Evolutionary conservation across 768 basidiomycete species (phyloP), one percentile per base, ranked within the genome.

Genomic region (Pisolithus sp.): DNA sequence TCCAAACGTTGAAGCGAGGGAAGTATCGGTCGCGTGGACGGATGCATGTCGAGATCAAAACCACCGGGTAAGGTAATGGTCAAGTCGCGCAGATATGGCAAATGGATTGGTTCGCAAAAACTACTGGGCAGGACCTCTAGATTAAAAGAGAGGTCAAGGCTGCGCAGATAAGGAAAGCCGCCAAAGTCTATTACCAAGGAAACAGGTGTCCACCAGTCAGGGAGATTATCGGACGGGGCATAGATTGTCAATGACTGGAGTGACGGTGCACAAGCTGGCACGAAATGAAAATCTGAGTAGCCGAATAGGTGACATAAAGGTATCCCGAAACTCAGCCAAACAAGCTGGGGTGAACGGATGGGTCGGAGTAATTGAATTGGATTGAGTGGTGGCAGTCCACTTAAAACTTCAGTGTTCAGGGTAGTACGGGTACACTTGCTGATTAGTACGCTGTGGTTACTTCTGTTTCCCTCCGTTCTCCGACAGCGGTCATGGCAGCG

Each of bases 11-110:
- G 61, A 26, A 68, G 47, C 40, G 46, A 42, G 6, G 62, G 58
- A 42, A 68, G 68, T 4, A 54, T 12, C 49, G 53, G 13, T 55
- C 43, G 44, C 7, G 24, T 23, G 26, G 21, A 13, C 8, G n/a
- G 41, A 0, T 13, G 37, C 46, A 62, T 47, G 39, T 54, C 52
- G 26, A 50, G 28, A 26, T 38, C 21, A 13, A 65, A 56, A 30
- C 67, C 54, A 18, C 30, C 48, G 31, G 56, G 59, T 30, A 67
- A 17, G 28, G 46, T 49, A 12, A 67, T 23, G 30, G 31, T 54
- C 44, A 68, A 48, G 30, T 67, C 66, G 37, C 55, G 58, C 24
- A 67, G 46, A 46, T 62, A 34, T 21, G 48, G 52, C 58, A 67
- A 61, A 36, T 51, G 38, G 17, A 47, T 50, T 24, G 68, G 55